Percentiles rank a stretch among this genome's conserved stretches.
These are phyloP conservation scores for Colletotrichum plurivorum DNA, from an alignment of 2,329 filamentous ascomycete genomes.

Conservation along the genomic window DNA sequence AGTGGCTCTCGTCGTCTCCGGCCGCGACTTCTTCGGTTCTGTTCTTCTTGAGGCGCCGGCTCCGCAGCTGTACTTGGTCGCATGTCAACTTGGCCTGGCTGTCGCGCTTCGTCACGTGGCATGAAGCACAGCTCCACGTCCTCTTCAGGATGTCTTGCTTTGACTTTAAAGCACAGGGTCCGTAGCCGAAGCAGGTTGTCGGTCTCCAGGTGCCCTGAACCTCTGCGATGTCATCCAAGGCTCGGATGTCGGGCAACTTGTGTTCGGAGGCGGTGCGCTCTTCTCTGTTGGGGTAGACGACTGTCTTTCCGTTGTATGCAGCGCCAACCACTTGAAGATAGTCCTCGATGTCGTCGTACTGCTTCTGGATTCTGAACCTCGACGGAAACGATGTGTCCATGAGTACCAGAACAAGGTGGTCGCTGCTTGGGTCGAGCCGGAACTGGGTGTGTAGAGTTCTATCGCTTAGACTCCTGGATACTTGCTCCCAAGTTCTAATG, in stretches of 20 bases:
- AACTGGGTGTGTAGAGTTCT: not conserved
- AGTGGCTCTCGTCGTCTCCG: not conserved
- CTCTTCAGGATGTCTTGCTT: constrained; percentile 8
- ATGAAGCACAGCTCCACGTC: constrained; percentile 10
- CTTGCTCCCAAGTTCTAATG: constrained; percentile 11
- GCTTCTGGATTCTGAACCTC: not conserved
- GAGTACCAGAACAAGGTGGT: not conserved
- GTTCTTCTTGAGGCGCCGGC: not conserved
- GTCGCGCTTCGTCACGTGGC: not conserved
- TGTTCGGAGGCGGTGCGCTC: constrained; percentile 10
- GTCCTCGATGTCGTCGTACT: constrained; percentile 10
- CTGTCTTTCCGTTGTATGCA: not conserved
- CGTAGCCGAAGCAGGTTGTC: constrained; percentile 4
- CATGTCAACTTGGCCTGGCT: not conserved
- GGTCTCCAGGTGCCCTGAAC: constrained; percentile 3
- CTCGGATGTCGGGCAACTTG: constrained; percentile 8
- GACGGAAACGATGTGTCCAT: constrained; percentile 14
- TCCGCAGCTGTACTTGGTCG: not conserved
- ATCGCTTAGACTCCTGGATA: not conserved
- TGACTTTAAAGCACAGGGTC: not conserved
- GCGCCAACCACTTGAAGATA: constrained; percentile 7
- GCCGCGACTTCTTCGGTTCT: not conserved
- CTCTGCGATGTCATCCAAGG: not conserved
- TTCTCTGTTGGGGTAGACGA: not conserved
- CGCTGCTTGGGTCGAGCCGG: not conserved